A percentile compares a stretch with the other conserved stretches of the same genome.
These are phyloP conservation scores for Leptosphaerulina australis DNA, from an alignment of 2,329 filamentous ascomycete species.

Conservation along the genomic window DNA sequence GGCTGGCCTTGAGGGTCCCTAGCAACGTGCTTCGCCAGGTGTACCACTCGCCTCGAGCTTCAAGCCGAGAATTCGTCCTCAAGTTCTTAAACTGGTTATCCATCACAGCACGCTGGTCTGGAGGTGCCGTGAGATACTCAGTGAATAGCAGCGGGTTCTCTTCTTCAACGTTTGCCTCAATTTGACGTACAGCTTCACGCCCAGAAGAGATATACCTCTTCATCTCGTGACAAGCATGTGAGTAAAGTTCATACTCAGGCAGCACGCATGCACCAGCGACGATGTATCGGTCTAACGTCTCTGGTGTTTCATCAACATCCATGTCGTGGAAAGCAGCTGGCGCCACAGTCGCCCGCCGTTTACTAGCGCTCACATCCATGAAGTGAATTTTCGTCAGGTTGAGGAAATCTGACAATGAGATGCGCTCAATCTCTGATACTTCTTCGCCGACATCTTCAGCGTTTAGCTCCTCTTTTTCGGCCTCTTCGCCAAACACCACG, in stretches of 20 bases:
- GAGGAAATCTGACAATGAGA: conserved; percentile 89
- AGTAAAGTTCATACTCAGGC: conserved; percentile 91
- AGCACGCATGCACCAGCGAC: conserved; percentile 89
- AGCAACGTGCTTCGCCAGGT: conserved; percentile 93
- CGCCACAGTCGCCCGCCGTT: conserved; percentile 78
- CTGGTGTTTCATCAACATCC: conserved; percentile 54
- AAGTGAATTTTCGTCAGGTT: conserved; percentile 96
- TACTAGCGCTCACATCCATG: conserved; percentile 97
- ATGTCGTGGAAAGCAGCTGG: conserved; percentile 45
- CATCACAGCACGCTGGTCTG: conserved; percentile 84
- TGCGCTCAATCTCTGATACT: conserved; percentile 60
- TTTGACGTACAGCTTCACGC: conserved; percentile 84
- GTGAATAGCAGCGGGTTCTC: conserved; percentile 91
- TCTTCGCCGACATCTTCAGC: conserved; percentile 35
- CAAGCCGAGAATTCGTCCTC: conserved; percentile 85
- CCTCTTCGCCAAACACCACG: conserved; percentile 40
- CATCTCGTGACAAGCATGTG: conserved; percentile 92
- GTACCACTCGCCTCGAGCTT: conserved; percentile 98
- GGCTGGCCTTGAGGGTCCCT: conserved; percentile 78
- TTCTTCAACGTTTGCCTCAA: conserved; percentile 85
- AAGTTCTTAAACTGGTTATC: conserved; percentile 98
- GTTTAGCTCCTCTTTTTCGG: conserved; percentile 28
- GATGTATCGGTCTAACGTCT: conserved; percentile 74
- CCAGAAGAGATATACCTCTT: conserved; percentile 97
- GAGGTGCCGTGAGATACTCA: conserved; percentile 85